Evolutionary conservation across 805 yeast genomes (phyloP).

Genomic region (Saccharomycopsis selenospora): DNA sequence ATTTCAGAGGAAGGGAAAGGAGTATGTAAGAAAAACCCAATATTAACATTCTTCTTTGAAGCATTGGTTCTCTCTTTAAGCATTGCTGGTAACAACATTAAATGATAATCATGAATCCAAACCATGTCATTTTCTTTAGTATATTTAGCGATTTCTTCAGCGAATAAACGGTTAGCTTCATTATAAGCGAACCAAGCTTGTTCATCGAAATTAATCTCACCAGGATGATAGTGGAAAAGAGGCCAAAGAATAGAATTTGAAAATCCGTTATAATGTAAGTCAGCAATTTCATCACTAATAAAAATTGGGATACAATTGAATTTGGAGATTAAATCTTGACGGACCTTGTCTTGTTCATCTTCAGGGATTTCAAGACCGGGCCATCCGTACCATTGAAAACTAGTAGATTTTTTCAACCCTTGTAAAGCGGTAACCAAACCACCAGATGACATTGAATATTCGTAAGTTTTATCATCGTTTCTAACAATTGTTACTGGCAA

Average conservation of each 20-base stretch:
- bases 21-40: conserved; percentile 94
- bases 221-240: conserved; percentile 96
- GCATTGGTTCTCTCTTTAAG: conserved; percentile 49
- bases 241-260: conserved; percentile 97
- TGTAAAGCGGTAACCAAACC: conserved; percentile 95
- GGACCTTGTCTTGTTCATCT: conserved; percentile 61
- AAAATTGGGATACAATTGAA: conserved; percentile 90
- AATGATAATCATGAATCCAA: conserved; percentile 98
- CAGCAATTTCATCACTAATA: conserved; percentile 83
- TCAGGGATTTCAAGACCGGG: conserved; percentile 86
- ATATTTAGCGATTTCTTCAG: conserved; percentile 59
- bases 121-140: conserved; percentile 79
- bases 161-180: conserved; percentile 82
- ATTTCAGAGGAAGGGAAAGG: conserved; percentile 98
- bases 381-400: conserved; percentile 98
- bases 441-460: conserved; percentile 91
- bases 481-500: conserved; percentile 88
- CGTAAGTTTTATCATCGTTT: conserved; percentile 54
- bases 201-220: conserved; percentile 97
- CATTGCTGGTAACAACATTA: conserved; percentile 91
- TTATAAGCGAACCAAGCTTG: conserved; percentile 97
- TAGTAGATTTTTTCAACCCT: conserved; percentile 74
- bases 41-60: conserved; percentile 49
- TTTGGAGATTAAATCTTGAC: conserved; percentile 59
- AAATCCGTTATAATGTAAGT: conserved; percentile 94